Evolutionary conservation across 805 yeast species (phyloP), one percentile per base, ranked within the genome.

Genomic region (Metschnikowia vanudenii): DNA sequence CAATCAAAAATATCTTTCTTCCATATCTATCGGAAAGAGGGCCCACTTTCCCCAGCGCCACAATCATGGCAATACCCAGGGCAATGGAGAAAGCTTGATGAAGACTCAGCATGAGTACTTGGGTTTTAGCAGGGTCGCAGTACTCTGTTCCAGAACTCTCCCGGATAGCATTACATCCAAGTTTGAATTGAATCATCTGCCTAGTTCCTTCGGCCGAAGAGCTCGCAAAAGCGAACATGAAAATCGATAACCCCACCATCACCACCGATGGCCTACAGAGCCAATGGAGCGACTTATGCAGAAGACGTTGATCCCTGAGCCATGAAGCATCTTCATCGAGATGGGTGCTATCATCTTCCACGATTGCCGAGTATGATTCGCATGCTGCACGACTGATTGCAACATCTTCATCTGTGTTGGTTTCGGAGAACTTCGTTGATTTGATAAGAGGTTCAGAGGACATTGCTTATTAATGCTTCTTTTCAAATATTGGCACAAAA

Each of bases 21-120:
- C 81, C 61, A 57, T 63, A 51, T 58, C 67, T 62, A 51, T 72
- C 76, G 3, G 73, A 53, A 41, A 58, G 47, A 59, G 75, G 48
- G 30, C 70, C 63, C 59, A 66, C 63, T 53, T 81, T 81, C 0
- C 86, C 84, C 47, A 81, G 65, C n/a, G 81, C 76, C 1, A 82
- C 46, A 19, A 81, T 69, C 24, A 75, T 71, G 2, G 79, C 58
- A 0, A 76, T 46, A 0, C 82, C 82, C 4, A 66, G 55, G 1
- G 73, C 46, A 5, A 82, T 52, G 36, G 69, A 61, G 16, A 58
- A 54, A 46, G 71, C 65, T 41, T 83, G 74, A 45, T 78, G 78
- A 36, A 84, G 63, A 36, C 68, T 62, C 3, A 88, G 80, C 19
- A 76, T 66, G 28, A 67, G 49, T 4, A 70, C 56, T 52, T 72